These are phyloP conservation scores for Polygonum aviculare DNA, from an alignment of 148 eudicot species.

Conservation along the genomic window DNA sequence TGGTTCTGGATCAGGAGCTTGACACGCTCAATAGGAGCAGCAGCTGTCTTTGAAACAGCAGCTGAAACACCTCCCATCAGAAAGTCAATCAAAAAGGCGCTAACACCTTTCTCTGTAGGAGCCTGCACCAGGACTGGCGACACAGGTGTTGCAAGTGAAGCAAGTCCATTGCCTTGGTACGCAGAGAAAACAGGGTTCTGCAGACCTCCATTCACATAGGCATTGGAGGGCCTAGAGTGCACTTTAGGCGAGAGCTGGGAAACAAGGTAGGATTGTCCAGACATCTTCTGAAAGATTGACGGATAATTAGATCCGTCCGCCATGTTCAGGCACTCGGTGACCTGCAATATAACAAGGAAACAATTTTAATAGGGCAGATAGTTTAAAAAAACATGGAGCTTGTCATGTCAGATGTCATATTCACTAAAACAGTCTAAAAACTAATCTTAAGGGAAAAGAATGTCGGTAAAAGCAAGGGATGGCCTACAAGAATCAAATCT, in stretches of 20 bases:
- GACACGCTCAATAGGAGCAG: constrained; percentile 77
- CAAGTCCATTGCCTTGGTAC: constrained; percentile 16
- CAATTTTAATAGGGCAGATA: neutral
- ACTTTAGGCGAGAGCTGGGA: constrained; percentile 32
- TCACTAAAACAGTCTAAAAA: neutral
- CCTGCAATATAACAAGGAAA: constrained; percentile 13
- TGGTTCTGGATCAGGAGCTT: constrained; percentile 78
- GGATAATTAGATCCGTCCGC: constrained; percentile 33
- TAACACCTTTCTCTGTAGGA: constrained; percentile 30
- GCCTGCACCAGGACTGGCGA: constrained; percentile 40
- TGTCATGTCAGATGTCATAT: neutral
- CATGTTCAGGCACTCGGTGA: constrained; percentile 28
- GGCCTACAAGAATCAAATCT: neutral
- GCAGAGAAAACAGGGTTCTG: constrained; percentile 18
- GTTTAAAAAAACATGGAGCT: too few species aligned
- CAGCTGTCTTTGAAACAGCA: constrained; percentile 66
- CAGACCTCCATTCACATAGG: constrained; percentile 28
- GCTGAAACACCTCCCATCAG: constrained; percentile 78
- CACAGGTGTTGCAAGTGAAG: constrained; percentile 17
- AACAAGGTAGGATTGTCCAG: constrained; percentile 28
- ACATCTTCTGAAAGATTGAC: constrained; percentile 34
- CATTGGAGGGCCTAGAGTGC: constrained; percentile 22
- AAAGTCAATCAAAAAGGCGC: constrained; percentile 44
- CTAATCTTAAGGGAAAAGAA: neutral
- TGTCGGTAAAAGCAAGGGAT: neutral